Percentiles rank a stretch among this genome's conserved stretches.
Conservation (phyloP, 176 grass and related monocot species). For the Zoysia pacifica region DNA sequence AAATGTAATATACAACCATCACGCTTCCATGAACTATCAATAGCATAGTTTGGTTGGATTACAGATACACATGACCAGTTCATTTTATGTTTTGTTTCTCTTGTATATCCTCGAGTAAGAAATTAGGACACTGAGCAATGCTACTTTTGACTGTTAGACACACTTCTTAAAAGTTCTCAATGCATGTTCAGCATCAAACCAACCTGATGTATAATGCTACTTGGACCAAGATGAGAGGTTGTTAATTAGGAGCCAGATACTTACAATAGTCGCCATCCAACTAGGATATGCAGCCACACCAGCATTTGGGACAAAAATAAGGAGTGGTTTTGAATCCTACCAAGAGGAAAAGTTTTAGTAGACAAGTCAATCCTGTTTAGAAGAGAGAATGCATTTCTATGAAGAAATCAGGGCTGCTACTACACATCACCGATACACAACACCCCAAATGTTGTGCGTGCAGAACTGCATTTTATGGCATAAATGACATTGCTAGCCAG, state of each 20-base stretch:
- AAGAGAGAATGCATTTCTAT: conserved; percentile 12
- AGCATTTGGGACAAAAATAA: conserved; percentile 94
- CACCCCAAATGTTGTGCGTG: not conserved
- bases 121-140: not conserved
- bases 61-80: not conserved
- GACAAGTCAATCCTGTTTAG: conserved; percentile 18
- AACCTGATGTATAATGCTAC: not conserved
- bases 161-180: not conserved
- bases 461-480: conserved; percentile 5
- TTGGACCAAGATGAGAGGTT: not conserved
- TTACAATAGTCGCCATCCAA: conserved; percentile 89
- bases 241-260: conserved; percentile 35
- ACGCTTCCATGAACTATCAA: conserved; percentile 22
- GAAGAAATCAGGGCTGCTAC: not conserved
- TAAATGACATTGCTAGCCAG: not conserved
- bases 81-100: conserved; percentile 1
- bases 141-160: not conserved
- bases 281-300: conserved; percentile 88
- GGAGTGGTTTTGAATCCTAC: conserved; percentile 73
- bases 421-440: conserved; percentile 13
- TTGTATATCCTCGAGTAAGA: conserved; percentile 19
- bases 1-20: conserved; percentile 18
- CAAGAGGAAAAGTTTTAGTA: conserved; percentile 38
- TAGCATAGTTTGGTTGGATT: conserved; percentile 1
- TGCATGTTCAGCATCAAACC: conserved; percentile 22